Base-by-base conservation (phyloP, 202 grass and related monocot species). In the Alloteropsis angusta region DNA sequence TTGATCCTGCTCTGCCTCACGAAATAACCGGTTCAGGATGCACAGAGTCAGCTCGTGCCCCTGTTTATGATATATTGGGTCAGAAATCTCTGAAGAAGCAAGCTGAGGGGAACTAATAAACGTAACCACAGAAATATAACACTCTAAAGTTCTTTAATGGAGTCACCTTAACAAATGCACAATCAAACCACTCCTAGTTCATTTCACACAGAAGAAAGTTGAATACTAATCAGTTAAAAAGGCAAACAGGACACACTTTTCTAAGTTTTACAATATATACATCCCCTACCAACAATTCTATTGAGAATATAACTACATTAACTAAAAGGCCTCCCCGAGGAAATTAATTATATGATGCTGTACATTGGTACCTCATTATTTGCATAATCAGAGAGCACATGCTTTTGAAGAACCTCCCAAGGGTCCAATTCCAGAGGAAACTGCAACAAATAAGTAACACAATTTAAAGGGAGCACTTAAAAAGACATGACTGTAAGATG, bases 41-140 rank as follows among this genome's bases (percentile, higher is more conserved):
- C 85, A 88, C 46, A 97, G 82, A 80, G 94, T 97, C 85, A 97
- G 88, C 82, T 97, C 91, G 38, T 97, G 94, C 41, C 94, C 94
- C 94, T 97, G 89, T 47, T 88, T 62, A 84, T 63, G 55, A 85
- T 87, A 77, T 53, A 65, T 19, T 35, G 41, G 78, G 91, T 93
- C 61, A 93, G 76, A 72, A 83, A 83, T 63, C 25, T 74, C 15
- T 42, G 17, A 55, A 69, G 57, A 60, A 60, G 45, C 55, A 85
- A 84, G 71, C 16, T 78, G 74, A 81, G 23, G 73, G 52, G 48
- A 82, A 83, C n/a, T 26, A 32, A 35, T 7, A 10, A 16, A 60
- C 18, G 10, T 77, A 79, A 38, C 15, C 10, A 30, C 47, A 82
- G 38, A 75, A 59, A 53, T 16, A 55, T 23, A 38, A 28, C 36